Evolutionary conservation across 176 grass and related monocot species (phyloP), one percentile per base, ranked within the genome.

Genomic region (Avena sativa): DNA sequence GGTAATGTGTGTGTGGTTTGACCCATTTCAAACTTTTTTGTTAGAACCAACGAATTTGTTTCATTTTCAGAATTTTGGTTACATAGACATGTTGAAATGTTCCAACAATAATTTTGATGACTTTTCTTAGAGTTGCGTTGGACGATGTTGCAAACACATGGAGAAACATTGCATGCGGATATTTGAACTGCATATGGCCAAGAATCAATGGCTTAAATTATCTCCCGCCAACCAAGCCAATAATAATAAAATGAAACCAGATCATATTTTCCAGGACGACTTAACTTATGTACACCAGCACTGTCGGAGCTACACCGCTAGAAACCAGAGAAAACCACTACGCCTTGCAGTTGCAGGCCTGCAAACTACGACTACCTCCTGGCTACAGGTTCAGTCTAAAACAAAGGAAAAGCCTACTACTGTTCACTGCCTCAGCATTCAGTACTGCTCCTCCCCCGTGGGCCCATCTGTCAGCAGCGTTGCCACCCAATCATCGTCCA

Each of bases 381-480:
- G 21, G 58, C 58, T 61, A 61, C 2, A 64, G 60, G 26, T 66
- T 32, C 12, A 66, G 63, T 32, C 32, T 66, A 6, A 13, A 66
- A 15, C 13, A 17, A 53, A 51, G 32, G 25, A 55, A 32, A 32
- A 17, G 8, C 26, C 58, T 36, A 16, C 25, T 0, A 43, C 67
- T 32, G 38, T 17, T 28, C 36, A 19, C 15, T 4, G 6, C 8
- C 25, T 11, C 76, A 7, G 43, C 50, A 44, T 67, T 73, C 43
- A 21, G 13, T 12, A 26, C 8, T 4, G 38, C 60, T 10, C 51
- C 38, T 89, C 76, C 4, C 0, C 8, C 0, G 4, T 5, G 46
- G 77, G 78, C 71, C 88, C 88, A 77, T 86, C 83, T 17, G 71
- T 86, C 38, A 90, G 88, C 25, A 90, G 50, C 88, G 76, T 63